Percentiles rank a stretch among this genome's conserved stretches.
Evolutionary conservation across 2,329 filamentous ascomycete genomes (phyloP).

Genomic region (Acrodontium crateriforme): DNA sequence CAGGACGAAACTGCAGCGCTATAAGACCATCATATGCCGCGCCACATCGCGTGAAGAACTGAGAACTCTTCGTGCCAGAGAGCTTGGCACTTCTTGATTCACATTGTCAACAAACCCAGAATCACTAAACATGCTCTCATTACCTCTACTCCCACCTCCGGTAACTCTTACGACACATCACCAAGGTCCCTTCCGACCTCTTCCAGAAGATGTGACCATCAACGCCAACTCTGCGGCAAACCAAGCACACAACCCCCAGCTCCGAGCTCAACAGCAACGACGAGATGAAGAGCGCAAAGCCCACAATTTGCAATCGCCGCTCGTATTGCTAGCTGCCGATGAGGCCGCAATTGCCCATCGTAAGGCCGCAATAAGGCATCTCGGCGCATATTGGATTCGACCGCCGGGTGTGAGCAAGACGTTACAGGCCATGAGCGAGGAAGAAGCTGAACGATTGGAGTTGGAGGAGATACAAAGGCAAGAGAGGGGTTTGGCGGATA

Average conservation of each 20-base stretch:
- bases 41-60: no score
- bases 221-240: constrained; percentile 7
- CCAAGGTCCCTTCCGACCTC: constrained; percentile 13
- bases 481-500: constrained; percentile 58
- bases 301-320: constrained; percentile 37
- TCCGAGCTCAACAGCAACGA: constrained; percentile 17
- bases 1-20: no score
- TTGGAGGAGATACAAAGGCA: constrained; percentile 60
- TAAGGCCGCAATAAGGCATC: constrained; percentile 69
- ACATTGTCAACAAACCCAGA: no score
- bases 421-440: constrained; percentile 77
- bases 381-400: constrained; percentile 79
- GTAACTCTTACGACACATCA: no score
- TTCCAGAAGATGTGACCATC: constrained; percentile 16
- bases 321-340: constrained; percentile 59
- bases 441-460: constrained; percentile 77
- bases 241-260: constrained; percentile 6
- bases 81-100: no score
- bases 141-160: constrained; percentile 2
- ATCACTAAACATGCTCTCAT: constrained; percentile 1
- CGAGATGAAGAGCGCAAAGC: constrained; percentile 21
- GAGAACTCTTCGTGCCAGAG: no score
- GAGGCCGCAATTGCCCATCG: constrained; percentile 65
- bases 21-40: no score
- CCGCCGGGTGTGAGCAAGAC: constrained; percentile 83